Base-by-base conservation (phyloP, 2,329 filamentous ascomycete genomes). In the Colletotrichum endophyticum region DNA sequence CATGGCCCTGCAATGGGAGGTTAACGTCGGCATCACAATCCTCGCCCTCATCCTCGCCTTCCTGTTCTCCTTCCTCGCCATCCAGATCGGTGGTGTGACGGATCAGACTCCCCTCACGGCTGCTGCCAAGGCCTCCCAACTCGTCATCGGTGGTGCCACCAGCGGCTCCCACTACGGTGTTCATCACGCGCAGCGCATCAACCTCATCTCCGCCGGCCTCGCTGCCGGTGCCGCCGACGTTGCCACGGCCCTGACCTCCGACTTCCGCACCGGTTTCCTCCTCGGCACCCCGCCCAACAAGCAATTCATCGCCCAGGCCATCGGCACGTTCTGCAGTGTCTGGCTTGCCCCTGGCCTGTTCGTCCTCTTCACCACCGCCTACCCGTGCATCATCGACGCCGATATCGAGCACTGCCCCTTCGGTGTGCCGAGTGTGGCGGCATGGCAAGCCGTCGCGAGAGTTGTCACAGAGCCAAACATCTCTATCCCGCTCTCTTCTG, bases 71-170 rank as follows among this genome's bases (percentile, higher is more conserved):
- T 91, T 92, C 85, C 84, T 93, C 28, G 90, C 90, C 63, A 91
- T 92, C 77, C 91, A 92, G 81, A 91, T 90, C 81, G 88, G 89
- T 34, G 91, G 88, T 74, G 88, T 90, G n/a, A 91, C 88, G 19
- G 91, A 93, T 79, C 90, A 90, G 79, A 92, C 92, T 0, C 93
- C 93, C 1, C 86, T 94, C 4, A 94, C 92, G 5, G 92, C 93
- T 5, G 91, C 91, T 1, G 89, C 92, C 78, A 94, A 94, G 84
- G 92, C 92, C 6, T 93, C 92, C 3, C 93, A 93, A 84, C 88
- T 93, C 74, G 86, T 93, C 73, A 89, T 93, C 69, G 91, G 91
- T 74, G 91, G 87, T 69, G 90, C 89, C 12, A 92, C 91, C 7
- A 88, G 88, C 53, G 86, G 88, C 75, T 85, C 89, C 66, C 84